Percentiles rank a stretch among this genome's conserved stretches.
Evolutionary conservation across 306 rosid species (phyloP).

Genomic region (Amphicarpaea edgeworthii): DNA sequence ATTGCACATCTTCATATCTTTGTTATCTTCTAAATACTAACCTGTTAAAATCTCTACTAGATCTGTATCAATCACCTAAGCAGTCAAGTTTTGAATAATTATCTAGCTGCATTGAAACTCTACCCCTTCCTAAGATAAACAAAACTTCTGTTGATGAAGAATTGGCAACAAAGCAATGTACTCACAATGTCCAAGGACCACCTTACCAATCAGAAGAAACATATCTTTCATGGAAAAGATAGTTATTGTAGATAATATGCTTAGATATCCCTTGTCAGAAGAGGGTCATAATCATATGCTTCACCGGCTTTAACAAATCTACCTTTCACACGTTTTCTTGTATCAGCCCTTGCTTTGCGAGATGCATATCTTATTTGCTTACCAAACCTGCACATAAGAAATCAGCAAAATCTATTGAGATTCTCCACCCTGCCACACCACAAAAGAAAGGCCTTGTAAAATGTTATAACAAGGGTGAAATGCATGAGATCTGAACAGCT

Average conservation of each 20-base stretch:
- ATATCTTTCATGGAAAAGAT: slow-evolving; percentile 43
- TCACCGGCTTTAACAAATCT: slow-evolving; percentile 88
- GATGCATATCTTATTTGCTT: slow-evolving; percentile 95
- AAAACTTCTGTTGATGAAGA: background rate
- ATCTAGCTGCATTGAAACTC: slow-evolving; percentile 34
- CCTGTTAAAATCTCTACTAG: slow-evolving; percentile 44
- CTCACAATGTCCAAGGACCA: slow-evolving; percentile 31
- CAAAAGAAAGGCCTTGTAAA: slow-evolving; percentile 26
- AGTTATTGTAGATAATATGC: slow-evolving; percentile 40
- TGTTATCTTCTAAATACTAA: slow-evolving; percentile 44
- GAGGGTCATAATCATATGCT: slow-evolving; percentile 83
- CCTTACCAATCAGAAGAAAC: slow-evolving; percentile 41
- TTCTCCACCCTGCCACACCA: slow-evolving; percentile 5
- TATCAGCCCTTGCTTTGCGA: slow-evolving; percentile 94
- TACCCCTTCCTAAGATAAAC: slow-evolving; percentile 22
- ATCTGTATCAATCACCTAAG: slow-evolving; percentile 35
- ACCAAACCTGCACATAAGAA: slow-evolving; percentile 70
- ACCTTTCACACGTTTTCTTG: slow-evolving; percentile 91
- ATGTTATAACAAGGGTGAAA: slow-evolving; percentile 6
- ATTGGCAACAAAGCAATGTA: slow-evolving; percentile 36
- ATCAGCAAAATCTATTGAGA: slow-evolving; percentile 34
- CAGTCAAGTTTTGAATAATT: slow-evolving; percentile 24
- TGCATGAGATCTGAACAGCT: slow-evolving; percentile 17
- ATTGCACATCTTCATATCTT: slow-evolving; percentile 34
- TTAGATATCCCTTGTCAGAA: slow-evolving; percentile 49